A percentile compares a stretch with the other conserved stretches of the same genome.
These are phyloP conservation scores for Bromus sterilis DNA, from an alignment of 176 grass and related monocot genomes.

Conservation along the genomic window DNA sequence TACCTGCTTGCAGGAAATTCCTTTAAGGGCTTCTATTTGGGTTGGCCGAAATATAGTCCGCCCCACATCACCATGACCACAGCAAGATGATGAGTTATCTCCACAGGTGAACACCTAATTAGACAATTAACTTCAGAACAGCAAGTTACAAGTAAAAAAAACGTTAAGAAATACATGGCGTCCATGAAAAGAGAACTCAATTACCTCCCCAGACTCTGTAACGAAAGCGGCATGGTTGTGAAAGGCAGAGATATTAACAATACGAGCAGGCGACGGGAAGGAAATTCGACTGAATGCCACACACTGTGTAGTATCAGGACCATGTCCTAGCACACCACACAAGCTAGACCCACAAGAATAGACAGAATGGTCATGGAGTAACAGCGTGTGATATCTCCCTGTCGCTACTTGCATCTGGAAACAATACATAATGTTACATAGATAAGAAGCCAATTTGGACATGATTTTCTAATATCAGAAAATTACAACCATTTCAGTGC, in stretches of 20 bases:
- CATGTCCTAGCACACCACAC: slow-evolving; percentile 98
- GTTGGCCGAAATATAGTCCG: slow-evolving; percentile 91
- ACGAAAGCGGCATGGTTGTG: slow-evolving; percentile 97
- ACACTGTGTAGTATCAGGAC: slow-evolving; percentile 89
- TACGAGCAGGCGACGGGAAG: slow-evolving; percentile 75
- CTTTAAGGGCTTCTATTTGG: slow-evolving; percentile 61
- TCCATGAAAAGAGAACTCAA: not conserved
- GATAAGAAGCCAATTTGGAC: slow-evolving; percentile 33
- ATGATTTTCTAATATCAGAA: slow-evolving; percentile 2
- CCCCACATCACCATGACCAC: slow-evolving; percentile 85
- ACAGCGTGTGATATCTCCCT: slow-evolving; percentile 95
- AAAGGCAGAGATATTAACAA: slow-evolving; percentile 82
- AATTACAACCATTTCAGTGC: not conserved
- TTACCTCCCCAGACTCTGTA: slow-evolving; percentile 90
- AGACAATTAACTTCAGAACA: slow-evolving; percentile 11
- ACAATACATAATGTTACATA: slow-evolving; percentile 34
- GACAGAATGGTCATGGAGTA: slow-evolving; percentile 90
- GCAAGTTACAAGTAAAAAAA: not conserved
- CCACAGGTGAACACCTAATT: slow-evolving; percentile 92
- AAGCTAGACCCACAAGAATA: slow-evolving; percentile 98
- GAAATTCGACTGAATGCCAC: slow-evolving; percentile 64
- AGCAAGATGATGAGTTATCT: slow-evolving; percentile 97
- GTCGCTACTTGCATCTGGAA: slow-evolving; percentile 98
- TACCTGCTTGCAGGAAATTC: slow-evolving; percentile 87
- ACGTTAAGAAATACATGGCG: not conserved